Conservation (phyloP, 2,329 filamentous ascomycete genomes). For the Alternaria ethzedia region DNA sequence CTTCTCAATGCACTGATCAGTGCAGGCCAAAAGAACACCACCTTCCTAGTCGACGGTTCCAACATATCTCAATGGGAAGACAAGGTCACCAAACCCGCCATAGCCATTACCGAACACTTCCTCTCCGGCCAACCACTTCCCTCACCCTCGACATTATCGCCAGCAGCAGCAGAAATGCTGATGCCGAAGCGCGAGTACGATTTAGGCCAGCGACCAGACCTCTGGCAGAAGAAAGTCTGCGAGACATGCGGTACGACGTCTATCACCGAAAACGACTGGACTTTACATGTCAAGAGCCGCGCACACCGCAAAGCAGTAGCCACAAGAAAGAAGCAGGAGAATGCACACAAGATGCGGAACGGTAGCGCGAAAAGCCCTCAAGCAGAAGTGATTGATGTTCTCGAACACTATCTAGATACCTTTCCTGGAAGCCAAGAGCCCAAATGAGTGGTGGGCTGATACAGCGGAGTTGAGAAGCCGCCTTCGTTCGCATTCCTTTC, state of each 20-base stretch:
- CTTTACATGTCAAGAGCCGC: slow-evolving; percentile 61
- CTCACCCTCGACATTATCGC: slow-evolving; percentile 60
- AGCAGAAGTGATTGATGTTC: slow-evolving; percentile 29
- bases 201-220: slow-evolving; percentile 50
- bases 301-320: slow-evolving; percentile 56
- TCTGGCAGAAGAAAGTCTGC: slow-evolving; percentile 66
- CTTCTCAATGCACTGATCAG: slow-evolving; percentile 72
- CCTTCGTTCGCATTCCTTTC: too few relatives aligned
- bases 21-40: slow-evolving; percentile 58
- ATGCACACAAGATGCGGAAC: slow-evolving; percentile 1
- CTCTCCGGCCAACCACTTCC: slow-evolving; percentile 62
- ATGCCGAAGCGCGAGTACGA: slow-evolving; percentile 61
- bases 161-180: slow-evolving; percentile 63
- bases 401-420: slow-evolving; percentile 26
- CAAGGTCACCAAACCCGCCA: slow-evolving; percentile 70
- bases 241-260: slow-evolving; percentile 69
- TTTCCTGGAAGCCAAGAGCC: slow-evolving; percentile 7
- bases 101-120: slow-evolving; percentile 67
- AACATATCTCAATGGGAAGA: slow-evolving; percentile 67
- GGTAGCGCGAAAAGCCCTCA: slow-evolving; percentile 5
- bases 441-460: neutral
- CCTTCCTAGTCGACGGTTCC: slow-evolving; percentile 85
- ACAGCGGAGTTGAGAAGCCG: neutral
- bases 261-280: slow-evolving; percentile 64
- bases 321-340: slow-evolving; percentile 34